Evolutionary conservation across 345 rosid genomes (phyloP).

Genomic region (Citrus sinensis): DNA sequence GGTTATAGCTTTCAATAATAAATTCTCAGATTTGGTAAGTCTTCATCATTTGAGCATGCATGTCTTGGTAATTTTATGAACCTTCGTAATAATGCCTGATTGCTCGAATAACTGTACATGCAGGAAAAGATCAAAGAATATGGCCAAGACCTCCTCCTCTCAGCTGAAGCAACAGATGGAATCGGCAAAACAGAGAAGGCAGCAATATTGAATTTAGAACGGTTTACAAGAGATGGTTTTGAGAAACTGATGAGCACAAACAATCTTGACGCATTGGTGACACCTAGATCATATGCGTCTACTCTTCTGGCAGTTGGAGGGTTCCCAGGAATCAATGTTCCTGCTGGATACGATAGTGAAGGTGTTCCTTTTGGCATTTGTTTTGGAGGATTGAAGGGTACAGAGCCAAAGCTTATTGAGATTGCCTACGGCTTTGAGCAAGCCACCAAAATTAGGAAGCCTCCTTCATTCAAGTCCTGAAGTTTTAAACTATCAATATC

Average conservation of each 20-base stretch:
- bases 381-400: conserved; percentile 37
- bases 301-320: conserved; percentile 32
- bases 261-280: conserved; percentile 33
- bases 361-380: conserved; percentile 37
- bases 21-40: conserved; percentile 26
- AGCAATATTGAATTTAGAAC: conserved; percentile 12
- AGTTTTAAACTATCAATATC: neutral
- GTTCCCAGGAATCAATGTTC: conserved; percentile 39
- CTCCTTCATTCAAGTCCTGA: conserved; percentile 17
- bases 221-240: conserved; percentile 15
- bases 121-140: conserved; percentile 37
- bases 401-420: conserved; percentile 40
- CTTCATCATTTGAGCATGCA: neutral
- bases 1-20: conserved; percentile 29
- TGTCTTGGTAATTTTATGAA: neutral
- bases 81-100: too few species aligned
- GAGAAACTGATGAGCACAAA: conserved; percentile 26
- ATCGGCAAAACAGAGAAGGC: conserved; percentile 16
- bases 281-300: neutral
- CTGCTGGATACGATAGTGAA: conserved; percentile 30
- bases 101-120: neutral
- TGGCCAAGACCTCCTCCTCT: conserved; percentile 17
- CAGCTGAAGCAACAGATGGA: conserved; percentile 25
- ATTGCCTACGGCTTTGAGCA: conserved; percentile 41
- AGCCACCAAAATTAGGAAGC: conserved; percentile 26